Evolutionary conservation across 345 rosid genomes (phyloP), one percentile per base, ranked within the genome.

Genomic region (Pelargonium nanum): DNA sequence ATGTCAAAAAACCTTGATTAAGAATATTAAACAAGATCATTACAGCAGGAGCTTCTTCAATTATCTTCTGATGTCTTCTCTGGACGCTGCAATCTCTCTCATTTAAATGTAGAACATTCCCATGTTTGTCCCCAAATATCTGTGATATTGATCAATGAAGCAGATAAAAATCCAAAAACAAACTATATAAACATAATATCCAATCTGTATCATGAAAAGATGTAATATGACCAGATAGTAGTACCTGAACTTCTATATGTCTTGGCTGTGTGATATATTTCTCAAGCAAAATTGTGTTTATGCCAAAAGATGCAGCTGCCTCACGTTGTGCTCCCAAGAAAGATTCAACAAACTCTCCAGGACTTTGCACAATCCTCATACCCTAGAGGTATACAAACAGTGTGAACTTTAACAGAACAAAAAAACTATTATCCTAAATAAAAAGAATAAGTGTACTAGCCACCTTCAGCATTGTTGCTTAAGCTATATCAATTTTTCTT

Each of bases 21-120:
- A 34, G 76, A 70, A 72, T 30, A 59, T 44, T 63, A 56, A 62
- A 54, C 68, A 55, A 34, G 66, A 58, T 66, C 55, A 74, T 83
- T 84, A 92, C 98, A 68, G 98, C 96, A 61, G 96, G 98, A 79
- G 98, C 96, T 83, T 92, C 98, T 82, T 92, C 98, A 40, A 92
- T 92, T 63, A 92, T 86, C 84, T 92, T 92, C 73, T 89, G 98
- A 74, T 88, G 96, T 72, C 96, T 85, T 81, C 98, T 83, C 76
- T 92, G 98, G 55, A 92, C 79, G 44, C 96, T 88, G 81, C 98
- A 92, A 76, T 89, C 98, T 66, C 96, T 83, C 80, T 92, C 98
- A 67, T 82, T 82, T 44, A 92, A 78, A 78, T 92, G 82, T 57
- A 89, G 78, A 24, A 85, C 66, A 54, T 85, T 84, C 45, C 98